Percentiles rank a stretch among this genome's conserved stretches.
These are phyloP conservation scores for Rhodotorula sp. DNA, from an alignment of 1,284 basidiomycete species.

Conservation along the genomic window DNA sequence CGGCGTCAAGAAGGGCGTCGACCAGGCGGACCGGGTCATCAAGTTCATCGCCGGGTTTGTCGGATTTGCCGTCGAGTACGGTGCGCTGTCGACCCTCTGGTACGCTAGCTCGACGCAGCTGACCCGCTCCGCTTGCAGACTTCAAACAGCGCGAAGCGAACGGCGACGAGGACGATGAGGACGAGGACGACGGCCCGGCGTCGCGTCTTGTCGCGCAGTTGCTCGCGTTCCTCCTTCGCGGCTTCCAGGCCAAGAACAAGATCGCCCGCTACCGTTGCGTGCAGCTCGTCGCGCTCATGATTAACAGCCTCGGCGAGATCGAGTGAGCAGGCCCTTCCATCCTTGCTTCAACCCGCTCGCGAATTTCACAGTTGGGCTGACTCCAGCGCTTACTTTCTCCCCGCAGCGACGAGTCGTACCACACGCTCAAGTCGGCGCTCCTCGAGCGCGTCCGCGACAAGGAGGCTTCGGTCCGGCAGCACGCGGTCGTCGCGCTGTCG, in stretches of 20 bases:
- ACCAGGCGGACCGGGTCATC: slow-evolving; percentile 75
- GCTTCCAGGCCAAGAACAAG: slow-evolving; percentile 89
- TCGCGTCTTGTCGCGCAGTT: slow-evolving; percentile 74
- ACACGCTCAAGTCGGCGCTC: slow-evolving; percentile 66
- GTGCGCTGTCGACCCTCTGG: slow-evolving; percentile 53
- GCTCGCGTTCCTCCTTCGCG: slow-evolving; percentile 75
- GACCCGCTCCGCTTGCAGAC: slow-evolving; percentile 15
- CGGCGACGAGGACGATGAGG: slow-evolving; percentile 58
- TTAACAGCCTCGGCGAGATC: slow-evolving; percentile 76
- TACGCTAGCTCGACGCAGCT: background rate
- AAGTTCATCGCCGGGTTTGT: slow-evolving; percentile 85
- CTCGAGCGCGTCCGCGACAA: slow-evolving; percentile 83
- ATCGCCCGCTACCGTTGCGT: slow-evolving; percentile 77
- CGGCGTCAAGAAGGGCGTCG: slow-evolving; percentile 79
- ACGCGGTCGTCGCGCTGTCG: slow-evolving; percentile 80
- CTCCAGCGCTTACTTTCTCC: too few species aligned
- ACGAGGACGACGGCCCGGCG: slow-evolving; percentile 69
- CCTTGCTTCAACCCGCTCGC: background rate
- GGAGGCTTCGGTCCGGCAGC: slow-evolving; percentile 77
- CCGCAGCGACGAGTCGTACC: slow-evolving; percentile 77
- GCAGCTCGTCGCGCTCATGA: slow-evolving; percentile 76
- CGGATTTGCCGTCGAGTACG: slow-evolving; percentile 74
- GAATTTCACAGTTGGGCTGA: background rate
- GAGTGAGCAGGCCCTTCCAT: slow-evolving; percentile 60
- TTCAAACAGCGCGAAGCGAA: slow-evolving; percentile 42